Evolutionary conservation across 768 basidiomycete genomes (phyloP).

Genomic region (Boletus reticulatus): DNA sequence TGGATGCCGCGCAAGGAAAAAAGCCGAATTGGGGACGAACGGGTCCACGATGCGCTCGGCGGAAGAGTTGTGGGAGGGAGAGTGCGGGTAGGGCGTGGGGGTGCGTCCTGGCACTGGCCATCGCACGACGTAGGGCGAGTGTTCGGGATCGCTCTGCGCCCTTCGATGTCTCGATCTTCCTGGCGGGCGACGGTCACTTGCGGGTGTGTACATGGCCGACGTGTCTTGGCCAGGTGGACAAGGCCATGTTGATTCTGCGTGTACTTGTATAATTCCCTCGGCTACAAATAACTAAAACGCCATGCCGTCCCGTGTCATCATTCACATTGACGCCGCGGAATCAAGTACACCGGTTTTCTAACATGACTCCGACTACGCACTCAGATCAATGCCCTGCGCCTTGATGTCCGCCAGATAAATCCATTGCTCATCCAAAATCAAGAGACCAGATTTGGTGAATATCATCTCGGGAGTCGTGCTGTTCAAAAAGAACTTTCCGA

Average conservation of each 20-base stretch:
- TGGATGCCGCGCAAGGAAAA: constrained; percentile 7
- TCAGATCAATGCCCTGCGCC: no score
- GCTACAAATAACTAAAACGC: no score
- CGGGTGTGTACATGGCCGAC: constrained; percentile 15
- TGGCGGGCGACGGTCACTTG: constrained; percentile 5
- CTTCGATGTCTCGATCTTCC: constrained; percentile 13
- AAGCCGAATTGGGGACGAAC: constrained; percentile 9
- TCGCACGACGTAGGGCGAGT: constrained; percentile 21
- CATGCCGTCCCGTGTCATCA: no score
- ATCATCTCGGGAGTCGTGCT: constrained; percentile 29
- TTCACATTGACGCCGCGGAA: no score
- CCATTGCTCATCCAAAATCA: no score
- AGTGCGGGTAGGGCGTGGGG: background rate
- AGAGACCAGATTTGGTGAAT: no score
- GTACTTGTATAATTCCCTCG: no score
- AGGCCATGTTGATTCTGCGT: background rate
- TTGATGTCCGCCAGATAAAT: no score
- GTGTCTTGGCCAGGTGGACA: background rate
- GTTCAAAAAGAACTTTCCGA: background rate
- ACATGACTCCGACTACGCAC: no score
- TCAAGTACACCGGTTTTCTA: no score
- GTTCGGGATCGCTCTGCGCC: constrained; percentile 25
- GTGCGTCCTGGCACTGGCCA: constrained; percentile 26
- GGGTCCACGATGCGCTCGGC: constrained; percentile 16
- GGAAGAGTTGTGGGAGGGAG: constrained; percentile 23